Conservation (phyloP, 2,329 filamentous ascomycete genomes). For the Zymoseptoria crescenta region DNA sequence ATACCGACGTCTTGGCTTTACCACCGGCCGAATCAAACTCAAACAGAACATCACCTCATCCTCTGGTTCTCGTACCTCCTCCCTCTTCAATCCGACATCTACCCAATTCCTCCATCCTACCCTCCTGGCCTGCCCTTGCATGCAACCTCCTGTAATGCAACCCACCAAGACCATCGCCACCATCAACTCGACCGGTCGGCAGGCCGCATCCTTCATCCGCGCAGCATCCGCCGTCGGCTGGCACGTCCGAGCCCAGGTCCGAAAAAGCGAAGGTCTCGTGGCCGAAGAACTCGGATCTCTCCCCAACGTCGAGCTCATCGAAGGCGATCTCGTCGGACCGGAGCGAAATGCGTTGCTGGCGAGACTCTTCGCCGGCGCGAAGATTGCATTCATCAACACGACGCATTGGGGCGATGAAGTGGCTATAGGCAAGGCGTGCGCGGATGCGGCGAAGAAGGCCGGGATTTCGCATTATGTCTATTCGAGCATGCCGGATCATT, state of each 20-base stretch:
- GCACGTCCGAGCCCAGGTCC: constrained; percentile 83
- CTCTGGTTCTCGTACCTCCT: background rate
- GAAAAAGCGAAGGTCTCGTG: constrained; percentile 78
- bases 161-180: constrained; percentile 73
- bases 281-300: constrained; percentile 76
- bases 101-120: background rate
- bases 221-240: constrained; percentile 91
- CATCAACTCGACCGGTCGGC: constrained; percentile 91
- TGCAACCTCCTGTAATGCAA: constrained; percentile 19
- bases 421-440: constrained; percentile 77
- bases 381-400: constrained; percentile 95
- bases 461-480: constrained; percentile 89
- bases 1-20: background rate
- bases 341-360: constrained; percentile 24
- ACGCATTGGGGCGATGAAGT: constrained; percentile 95
- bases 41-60: background rate
- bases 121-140: background rate
- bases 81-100: background rate
- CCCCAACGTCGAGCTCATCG: constrained; percentile 68
- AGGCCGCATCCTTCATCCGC: constrained; percentile 90
- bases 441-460: constrained; percentile 77
- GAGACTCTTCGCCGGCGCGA: constrained; percentile 62
- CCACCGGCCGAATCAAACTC: background rate
- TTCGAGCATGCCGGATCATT: constrained; percentile 94
- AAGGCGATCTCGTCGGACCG: constrained; percentile 53